Conservation (phyloP, 257 asterid species). For the Henckelia pumila region DNA sequence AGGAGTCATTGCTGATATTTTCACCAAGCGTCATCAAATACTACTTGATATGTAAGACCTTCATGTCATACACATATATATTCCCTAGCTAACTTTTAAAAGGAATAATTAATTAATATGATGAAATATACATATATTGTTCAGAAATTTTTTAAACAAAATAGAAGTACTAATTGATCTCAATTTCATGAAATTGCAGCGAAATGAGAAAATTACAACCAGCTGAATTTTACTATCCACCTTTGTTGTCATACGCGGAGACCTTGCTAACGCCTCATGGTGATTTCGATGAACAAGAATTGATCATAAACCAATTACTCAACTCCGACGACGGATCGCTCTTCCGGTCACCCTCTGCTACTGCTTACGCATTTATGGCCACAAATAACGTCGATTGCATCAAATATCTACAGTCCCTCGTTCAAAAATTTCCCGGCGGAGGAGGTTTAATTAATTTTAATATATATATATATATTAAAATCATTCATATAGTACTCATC, state of each 20-base stretch:
- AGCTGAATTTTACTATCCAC: constrained; percentile 21
- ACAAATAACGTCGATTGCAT: constrained; percentile 32
- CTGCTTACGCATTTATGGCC: constrained; percentile 42
- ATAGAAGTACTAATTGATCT: too few relatives aligned
- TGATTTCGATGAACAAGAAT: constrained; percentile 7
- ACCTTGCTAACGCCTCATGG: constrained; percentile 26
- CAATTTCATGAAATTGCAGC: constrained; percentile 26
- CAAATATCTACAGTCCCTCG: constrained; percentile 35
- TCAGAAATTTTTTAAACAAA: too few relatives aligned
- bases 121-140: too few relatives aligned
- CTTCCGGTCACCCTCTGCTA: constrained; percentile 56
- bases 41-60: too few relatives aligned
- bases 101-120: too few relatives aligned
- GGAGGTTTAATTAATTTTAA: constrained; percentile 29
- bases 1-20: constrained; percentile 18
- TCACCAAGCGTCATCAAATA: constrained; percentile 32
- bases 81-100: too few relatives aligned
- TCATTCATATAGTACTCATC: too few relatives aligned
- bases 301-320: constrained; percentile 21
- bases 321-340: constrained; percentile 42
- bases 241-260: constrained; percentile 39
- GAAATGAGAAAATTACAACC: constrained; percentile 18
- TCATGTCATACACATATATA: too few relatives aligned
- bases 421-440: constrained; percentile 42
- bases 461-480: too few relatives aligned